These are phyloP conservation scores for Rugonectria rugulosa DNA, from an alignment of 2,329 filamentous ascomycete genomes.

Conservation along the genomic window DNA sequence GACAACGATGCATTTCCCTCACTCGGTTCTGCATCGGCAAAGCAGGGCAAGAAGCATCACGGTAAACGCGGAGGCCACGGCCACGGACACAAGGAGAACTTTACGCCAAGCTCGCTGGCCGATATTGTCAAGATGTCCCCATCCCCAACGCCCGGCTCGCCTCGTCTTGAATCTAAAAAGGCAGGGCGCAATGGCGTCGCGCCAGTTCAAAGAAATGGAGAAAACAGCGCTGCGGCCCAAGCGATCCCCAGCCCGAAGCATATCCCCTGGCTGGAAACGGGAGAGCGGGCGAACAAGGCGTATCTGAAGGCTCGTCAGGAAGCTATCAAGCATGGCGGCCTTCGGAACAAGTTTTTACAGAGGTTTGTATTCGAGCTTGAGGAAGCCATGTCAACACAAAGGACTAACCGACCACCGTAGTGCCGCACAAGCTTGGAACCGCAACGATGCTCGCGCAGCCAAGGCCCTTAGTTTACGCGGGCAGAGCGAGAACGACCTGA, in stretches of 20 bases:
- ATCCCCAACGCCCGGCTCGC: conserved; percentile 72
- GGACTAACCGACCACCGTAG: conserved; percentile 52
- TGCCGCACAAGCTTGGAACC: conserved; percentile 97
- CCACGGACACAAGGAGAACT: conserved; percentile 72
- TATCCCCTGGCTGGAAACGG: conserved; percentile 96
- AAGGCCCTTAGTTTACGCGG: conserved; percentile 94
- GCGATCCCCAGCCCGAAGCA: conserved; percentile 89
- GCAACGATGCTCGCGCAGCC: conserved; percentile 93
- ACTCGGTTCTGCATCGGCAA: conserved; percentile 77
- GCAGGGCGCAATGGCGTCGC: conserved; percentile 70
- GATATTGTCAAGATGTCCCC: conserved; percentile 97
- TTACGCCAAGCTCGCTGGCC: conserved; percentile 78
- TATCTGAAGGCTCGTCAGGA: conserved; percentile 96
- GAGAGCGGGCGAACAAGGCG: conserved; percentile 86
- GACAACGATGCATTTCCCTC: conserved; percentile 96
- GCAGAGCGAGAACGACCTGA: conserved; percentile 95
- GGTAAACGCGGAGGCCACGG: conserved; percentile 88
- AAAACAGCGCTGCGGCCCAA: conserved; percentile 82
- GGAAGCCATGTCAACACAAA: neutral
- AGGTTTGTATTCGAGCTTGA: conserved; percentile 63
- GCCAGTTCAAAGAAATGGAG: conserved; percentile 69
- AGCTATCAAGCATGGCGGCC: conserved; percentile 95
- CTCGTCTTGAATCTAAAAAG: conserved; percentile 67
- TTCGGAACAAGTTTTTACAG: conserved; percentile 96
- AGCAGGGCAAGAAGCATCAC: conserved; percentile 89